phyloP scores from a whole-genome alignment of 1,139 yeast species.

The Sugiyamaella sp. region DNA sequence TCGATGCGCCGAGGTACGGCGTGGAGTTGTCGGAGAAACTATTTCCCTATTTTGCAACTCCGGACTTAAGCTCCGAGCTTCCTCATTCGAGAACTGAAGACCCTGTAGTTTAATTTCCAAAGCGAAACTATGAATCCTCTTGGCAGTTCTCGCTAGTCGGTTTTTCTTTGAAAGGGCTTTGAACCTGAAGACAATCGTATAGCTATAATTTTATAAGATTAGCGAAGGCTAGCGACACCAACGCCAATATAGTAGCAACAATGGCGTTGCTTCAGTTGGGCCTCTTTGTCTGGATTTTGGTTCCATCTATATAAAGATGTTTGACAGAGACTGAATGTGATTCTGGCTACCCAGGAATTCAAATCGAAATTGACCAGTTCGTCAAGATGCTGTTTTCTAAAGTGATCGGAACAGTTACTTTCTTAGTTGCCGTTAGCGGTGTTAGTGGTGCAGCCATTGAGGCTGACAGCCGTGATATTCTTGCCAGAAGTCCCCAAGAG shows the following conservation, averaged over 20 bases:
- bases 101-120: background rate
- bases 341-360: background rate
- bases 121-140: background rate
- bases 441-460: slow-evolving; percentile 11
- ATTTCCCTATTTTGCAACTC: background rate
- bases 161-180: no score
- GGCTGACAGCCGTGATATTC: background rate
- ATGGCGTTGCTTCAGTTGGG: background rate
- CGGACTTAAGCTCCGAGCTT: background rate
- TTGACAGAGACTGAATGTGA: background rate
- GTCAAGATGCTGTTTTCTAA: slow-evolving; percentile 12
- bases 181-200: no score
- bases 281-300: background rate
- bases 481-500: background rate
- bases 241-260: background rate
- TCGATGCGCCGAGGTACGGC: background rate
- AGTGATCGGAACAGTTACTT: background rate
- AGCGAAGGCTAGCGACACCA: background rate
- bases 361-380: background rate
- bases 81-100: background rate
- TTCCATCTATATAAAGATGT: background rate
- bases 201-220: background rate
- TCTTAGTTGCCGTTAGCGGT: background rate
- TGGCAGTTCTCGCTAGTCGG: no score
- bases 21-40: background rate